Percentiles rank a stretch among this genome's conserved stretches.
Conservation (phyloP, 768 basidiomycete genomes). For the Piloderma croceum region DNA sequence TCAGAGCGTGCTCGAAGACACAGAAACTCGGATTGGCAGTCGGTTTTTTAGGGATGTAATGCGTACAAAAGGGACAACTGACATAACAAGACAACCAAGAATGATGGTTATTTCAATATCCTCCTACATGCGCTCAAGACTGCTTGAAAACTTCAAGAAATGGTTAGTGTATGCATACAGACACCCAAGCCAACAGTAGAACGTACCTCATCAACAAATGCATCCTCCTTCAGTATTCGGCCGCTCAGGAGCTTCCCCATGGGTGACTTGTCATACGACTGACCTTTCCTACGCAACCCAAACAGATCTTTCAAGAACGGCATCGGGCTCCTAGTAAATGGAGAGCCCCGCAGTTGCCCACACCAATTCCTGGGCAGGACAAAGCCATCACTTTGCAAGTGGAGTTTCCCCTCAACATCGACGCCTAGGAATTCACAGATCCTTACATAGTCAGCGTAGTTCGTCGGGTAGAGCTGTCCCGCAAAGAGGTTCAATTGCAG, state of each 20-base stretch:
- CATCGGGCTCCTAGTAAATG: constrained; percentile 35
- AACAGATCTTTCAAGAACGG: constrained; percentile 17
- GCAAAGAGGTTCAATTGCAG: constrained; percentile 39
- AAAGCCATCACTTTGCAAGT: constrained; percentile 25
- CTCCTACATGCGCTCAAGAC: too few species aligned
- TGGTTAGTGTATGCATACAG: too few species aligned
- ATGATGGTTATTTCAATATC: too few species aligned
- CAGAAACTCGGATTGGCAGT: too few species aligned
- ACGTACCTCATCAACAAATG: too few species aligned
- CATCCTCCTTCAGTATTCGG: too few species aligned
- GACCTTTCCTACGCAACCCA: constrained; percentile 14
- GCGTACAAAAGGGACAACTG: too few species aligned
- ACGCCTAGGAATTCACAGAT: constrained; percentile 35
- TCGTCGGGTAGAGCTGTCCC: constrained; percentile 38
- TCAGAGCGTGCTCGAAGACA: too few species aligned
- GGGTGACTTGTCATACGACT: constrained; percentile 10
- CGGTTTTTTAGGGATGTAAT: too few species aligned
- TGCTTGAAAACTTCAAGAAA: too few species aligned
- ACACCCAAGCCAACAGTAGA: too few species aligned
- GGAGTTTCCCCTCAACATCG: constrained; percentile 14
- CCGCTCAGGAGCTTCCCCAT: constrained; percentile 12
- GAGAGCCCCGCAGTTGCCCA: constrained; percentile 6
- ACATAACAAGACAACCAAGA: too few species aligned
- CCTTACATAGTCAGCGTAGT: constrained; percentile 26
- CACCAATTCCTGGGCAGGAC: constrained; percentile 18